phyloP scores from a whole-genome alignment of 495 filamentous ascomycete species.

The Arthonia radiata region DNA sequence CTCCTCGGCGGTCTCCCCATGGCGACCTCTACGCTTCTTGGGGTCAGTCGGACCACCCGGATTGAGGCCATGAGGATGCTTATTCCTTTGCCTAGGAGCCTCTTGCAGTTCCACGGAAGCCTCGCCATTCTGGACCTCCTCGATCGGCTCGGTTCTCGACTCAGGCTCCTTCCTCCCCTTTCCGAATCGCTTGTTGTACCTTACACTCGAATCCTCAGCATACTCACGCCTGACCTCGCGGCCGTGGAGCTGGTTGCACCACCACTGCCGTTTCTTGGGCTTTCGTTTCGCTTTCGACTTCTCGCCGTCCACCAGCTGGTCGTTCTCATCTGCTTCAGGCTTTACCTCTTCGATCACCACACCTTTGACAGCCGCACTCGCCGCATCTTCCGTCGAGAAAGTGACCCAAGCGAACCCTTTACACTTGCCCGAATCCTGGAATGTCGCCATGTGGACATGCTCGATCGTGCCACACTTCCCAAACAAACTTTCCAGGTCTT shows the following conservation, averaged over 20 bases:
- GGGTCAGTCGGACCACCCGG: no score
- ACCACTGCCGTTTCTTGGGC: conserved; percentile 42
- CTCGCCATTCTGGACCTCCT: no score
- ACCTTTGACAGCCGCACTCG: conserved; percentile 57
- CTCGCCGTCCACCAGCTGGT: conserved; percentile 14
- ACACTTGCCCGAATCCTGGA: conserved; percentile 92
- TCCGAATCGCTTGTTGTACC: conserved; percentile 85
- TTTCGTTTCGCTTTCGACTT: conserved; percentile 21
- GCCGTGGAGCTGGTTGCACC: conserved; percentile 57
- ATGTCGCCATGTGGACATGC: conserved; percentile 70
- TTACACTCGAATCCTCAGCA: conserved; percentile 62
- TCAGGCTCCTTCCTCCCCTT: conserved; percentile 34
- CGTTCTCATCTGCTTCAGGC: conserved; percentile 23
- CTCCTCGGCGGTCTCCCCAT: no score
- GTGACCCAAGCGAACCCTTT: conserved; percentile 92
- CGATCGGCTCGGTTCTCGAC: no score
- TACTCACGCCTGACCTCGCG: conserved; percentile 69
- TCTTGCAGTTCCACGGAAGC: no score
- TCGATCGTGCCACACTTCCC: conserved; percentile 53
- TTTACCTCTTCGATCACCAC: conserved; percentile 42
- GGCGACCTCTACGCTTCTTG: no score
- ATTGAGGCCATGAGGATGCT: no score
- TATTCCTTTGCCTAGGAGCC: no score
- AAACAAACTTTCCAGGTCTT: conserved; percentile 56
- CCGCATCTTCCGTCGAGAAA: conserved; percentile 54